phyloP scores from a whole-genome alignment of 495 filamentous ascomycete species.

The Penicillium canescens region DNA sequence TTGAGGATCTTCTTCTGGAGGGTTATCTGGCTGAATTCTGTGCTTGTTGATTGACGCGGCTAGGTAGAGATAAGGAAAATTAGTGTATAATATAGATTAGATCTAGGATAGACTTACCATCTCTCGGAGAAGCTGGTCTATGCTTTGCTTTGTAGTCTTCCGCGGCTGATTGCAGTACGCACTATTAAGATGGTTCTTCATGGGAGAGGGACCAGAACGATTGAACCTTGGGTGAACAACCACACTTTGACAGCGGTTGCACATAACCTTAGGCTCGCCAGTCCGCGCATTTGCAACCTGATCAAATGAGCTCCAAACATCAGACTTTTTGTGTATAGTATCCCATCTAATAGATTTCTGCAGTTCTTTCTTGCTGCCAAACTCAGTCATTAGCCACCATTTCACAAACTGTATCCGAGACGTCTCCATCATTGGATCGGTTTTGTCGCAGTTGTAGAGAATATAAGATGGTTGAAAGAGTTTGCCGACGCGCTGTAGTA shows the following conservation, averaged over 20 bases:
- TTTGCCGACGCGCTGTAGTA: not conserved
- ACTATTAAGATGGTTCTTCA: constrained; percentile 2
- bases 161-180: not conserved
- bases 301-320: constrained; percentile 7
- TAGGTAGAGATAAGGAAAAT: too few species aligned
- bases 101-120: not conserved
- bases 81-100: too few species aligned
- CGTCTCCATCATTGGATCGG: not conserved
- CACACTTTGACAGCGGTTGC: not conserved
- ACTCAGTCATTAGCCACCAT: constrained; percentile 5
- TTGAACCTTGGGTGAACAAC: constrained; percentile 1
- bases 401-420: not conserved
- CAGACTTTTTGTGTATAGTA: not conserved
- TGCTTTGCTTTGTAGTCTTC: not conserved
- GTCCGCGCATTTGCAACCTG: constrained; percentile 10
- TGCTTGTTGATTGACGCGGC: too few species aligned
- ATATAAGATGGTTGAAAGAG: not conserved
- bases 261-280: constrained; percentile 15
- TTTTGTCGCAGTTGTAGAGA: not conserved
- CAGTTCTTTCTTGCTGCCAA: not conserved
- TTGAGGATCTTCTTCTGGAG: not conserved
- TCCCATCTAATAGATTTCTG: constrained; percentile 2
- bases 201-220: not conserved
- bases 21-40: not conserved
- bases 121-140: not conserved